A percentile compares a stretch with the other conserved stretches of the same genome.
Evolutionary conservation across 805 yeast genomes (phyloP).

Genomic region (Metschnikowia similis): DNA sequence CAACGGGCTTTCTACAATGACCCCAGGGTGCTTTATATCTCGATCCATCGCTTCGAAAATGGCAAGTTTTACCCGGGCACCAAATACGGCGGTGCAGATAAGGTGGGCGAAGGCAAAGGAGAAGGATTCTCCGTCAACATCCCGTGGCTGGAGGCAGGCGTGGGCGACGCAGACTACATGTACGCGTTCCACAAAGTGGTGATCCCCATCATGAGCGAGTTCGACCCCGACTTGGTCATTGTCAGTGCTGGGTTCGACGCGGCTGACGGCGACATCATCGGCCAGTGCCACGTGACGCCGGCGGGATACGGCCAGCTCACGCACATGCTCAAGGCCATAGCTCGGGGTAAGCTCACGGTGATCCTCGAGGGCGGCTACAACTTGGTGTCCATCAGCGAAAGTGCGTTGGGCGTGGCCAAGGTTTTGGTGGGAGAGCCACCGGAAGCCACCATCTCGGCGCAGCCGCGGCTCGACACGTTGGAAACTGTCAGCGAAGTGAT

Average conservation of each 20-base stretch:
- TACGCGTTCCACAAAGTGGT: conserved; percentile 84
- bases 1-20: conserved; percentile 88
- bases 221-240: conserved; percentile 87
- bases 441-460: conserved; percentile 57
- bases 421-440: conserved; percentile 95
- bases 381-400: conserved; percentile 80
- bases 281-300: conserved; percentile 94
- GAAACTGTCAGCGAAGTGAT: conserved; percentile 79
- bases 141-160: conserved; percentile 91
- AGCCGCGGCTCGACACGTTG: conserved; percentile 74
- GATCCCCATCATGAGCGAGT: conserved; percentile 85
- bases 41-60: conserved; percentile 87
- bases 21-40: conserved; percentile 85
- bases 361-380: conserved; percentile 96
- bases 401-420: conserved; percentile 90
- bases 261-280: conserved; percentile 96
- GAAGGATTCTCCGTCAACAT: conserved; percentile 84
- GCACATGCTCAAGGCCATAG: conserved; percentile 79
- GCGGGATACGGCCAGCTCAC: conserved; percentile 97
- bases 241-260: conserved; percentile 97
- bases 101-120: conserved; percentile 82
- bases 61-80: conserved; percentile 96
- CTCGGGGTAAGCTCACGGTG: conserved; percentile 84
- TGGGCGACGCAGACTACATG: conserved; percentile 92
- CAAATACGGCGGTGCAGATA: conserved; percentile 72